phyloP scores from a whole-genome alignment of 2,329 filamentous ascomycete species.

The Parasarocladium wereldwijsianum region DNA sequence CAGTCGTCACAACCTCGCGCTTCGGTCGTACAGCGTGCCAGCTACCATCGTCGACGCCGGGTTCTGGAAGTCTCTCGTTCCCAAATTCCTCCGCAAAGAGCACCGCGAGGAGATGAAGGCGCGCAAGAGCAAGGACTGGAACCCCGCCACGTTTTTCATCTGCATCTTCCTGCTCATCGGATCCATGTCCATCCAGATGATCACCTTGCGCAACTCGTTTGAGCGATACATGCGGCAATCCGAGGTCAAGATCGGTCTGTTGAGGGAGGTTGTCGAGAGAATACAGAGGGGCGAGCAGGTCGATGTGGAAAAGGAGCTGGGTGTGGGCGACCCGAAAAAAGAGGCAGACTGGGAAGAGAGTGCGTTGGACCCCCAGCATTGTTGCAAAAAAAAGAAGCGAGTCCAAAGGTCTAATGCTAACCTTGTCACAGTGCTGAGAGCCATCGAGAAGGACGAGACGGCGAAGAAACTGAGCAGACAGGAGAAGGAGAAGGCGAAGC shows the following conservation, averaged over 20 bases:
- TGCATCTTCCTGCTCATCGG: slow-evolving; percentile 77
- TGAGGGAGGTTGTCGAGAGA: slow-evolving; percentile 61
- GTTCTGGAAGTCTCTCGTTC: slow-evolving; percentile 58
- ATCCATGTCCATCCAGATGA: slow-evolving; percentile 89
- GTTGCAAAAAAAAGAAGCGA: too few relatives aligned
- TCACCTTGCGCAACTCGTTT: slow-evolving; percentile 64
- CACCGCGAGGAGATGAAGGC: slow-evolving; percentile 20
- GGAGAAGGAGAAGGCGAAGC: slow-evolving; percentile 19
- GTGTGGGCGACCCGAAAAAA: slow-evolving; percentile 58
- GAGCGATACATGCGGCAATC: slow-evolving; percentile 58
- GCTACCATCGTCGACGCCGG: slow-evolving; percentile 40
- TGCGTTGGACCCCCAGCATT: slow-evolving; percentile 23
- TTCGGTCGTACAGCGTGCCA: slow-evolving; percentile 11
- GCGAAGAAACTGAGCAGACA: slow-evolving; percentile 30
- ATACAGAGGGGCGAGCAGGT: slow-evolving; percentile 62
- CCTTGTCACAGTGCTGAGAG: slow-evolving; percentile 37
- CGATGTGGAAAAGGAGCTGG: slow-evolving; percentile 70
- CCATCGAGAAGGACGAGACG: slow-evolving; percentile 50
- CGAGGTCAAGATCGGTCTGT: slow-evolving; percentile 60
- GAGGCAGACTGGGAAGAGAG: slow-evolving; percentile 85
- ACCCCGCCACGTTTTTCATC: slow-evolving; percentile 72
- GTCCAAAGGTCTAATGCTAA: slow-evolving; percentile 8
- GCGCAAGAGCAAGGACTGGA: slow-evolving; percentile 50
- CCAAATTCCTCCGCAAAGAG: slow-evolving; percentile 44
- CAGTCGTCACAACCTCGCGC: too few relatives aligned